Conservation (phyloP, 768 basidiomycete genomes). For the Exidia glandulosa region DNA sequence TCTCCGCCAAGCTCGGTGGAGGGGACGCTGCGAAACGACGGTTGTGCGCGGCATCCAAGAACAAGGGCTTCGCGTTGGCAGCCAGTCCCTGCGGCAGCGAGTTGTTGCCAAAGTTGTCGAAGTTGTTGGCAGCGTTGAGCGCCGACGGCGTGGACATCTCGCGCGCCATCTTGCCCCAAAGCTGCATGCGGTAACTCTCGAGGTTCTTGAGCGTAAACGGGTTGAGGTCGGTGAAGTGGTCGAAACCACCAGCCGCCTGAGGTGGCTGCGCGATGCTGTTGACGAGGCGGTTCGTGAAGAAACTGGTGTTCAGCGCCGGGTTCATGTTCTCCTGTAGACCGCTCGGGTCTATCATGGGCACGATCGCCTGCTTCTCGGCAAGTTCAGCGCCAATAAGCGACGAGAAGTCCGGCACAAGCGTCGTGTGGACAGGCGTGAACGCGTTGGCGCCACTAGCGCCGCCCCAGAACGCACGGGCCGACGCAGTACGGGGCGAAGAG, state of each 20-base stretch:
- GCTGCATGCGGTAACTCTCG: constrained; percentile 81
- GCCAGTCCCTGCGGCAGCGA: not conserved
- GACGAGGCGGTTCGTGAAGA: not conserved
- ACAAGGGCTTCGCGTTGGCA: not conserved
- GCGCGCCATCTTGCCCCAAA: constrained; percentile 84
- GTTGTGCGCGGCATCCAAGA: not conserved
- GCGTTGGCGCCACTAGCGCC: constrained; percentile 49
- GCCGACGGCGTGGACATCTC: constrained; percentile 33
- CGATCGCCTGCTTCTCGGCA: constrained; percentile 2
- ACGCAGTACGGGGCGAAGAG: constrained; percentile 42
- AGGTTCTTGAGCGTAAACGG: constrained; percentile 81
- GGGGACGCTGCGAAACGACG: constrained; percentile 1
- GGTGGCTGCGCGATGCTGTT: not conserved
- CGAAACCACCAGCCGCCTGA: constrained; percentile 25
- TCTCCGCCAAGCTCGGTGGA: constrained; percentile 17
- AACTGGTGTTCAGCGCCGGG: constrained; percentile 43
- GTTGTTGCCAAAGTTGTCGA: not conserved
- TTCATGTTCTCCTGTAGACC: constrained; percentile 68
- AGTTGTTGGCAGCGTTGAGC: constrained; percentile 22
- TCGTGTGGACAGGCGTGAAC: constrained; percentile 74
- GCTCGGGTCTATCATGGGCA: constrained; percentile 16
- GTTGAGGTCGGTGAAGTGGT: constrained; percentile 68
- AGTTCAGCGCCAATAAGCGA: constrained; percentile 12
- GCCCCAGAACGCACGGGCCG: constrained; percentile 67
- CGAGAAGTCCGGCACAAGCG: constrained; percentile 63